Evolutionary conservation across 1,284 basidiomycete genomes (phyloP), one percentile per base, ranked within the genome.

Genomic region (Ceratobasidium papillatum): DNA sequence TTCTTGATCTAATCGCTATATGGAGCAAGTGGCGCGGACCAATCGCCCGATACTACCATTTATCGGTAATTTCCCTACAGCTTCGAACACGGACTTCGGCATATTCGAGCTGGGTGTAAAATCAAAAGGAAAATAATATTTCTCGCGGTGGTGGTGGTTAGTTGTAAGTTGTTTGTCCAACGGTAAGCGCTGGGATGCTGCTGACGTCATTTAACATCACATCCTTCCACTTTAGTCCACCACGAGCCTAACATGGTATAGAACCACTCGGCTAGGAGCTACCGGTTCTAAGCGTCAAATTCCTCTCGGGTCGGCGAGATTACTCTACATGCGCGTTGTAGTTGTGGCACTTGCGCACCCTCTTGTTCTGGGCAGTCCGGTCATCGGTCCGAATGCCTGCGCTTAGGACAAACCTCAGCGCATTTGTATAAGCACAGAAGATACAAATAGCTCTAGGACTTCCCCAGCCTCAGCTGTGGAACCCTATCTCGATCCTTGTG

Each of bases 391-490:
- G 56, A 38, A 38, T 19, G 27, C 38, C 14, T 19, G 52, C n/a
- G 34, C 34, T 59, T 4, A 56, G 32, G 30, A 56, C 52, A 30
- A 56, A 56, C 32, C 5, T 59, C 32, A 4, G 38, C 19, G 56
- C 34, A 34, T 36, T 36, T 19, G 32, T 34, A n/a, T 59, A 59
- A 34, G n/a, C 56, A 14, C 17, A 38, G 32, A 59, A 59, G 30
- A 49, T 72, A 72, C 58, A 72, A 61, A 72, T 61, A 72, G 25
- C 65, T 9, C 66, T 4, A 22, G 61, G 17, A 30, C 52, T 47
- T 30, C 38, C 59, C 14, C 5, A 38, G 56, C 27, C 52, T 58
- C 45, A 30, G 8, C 38, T 45, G 34, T 43, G 38, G 11, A 27
- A 47, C 38, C 32, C 54, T 14, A 54, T 11, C 41, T 54, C 74